Percentiles rank a stretch among this genome's conserved stretches.
Evolutionary conservation across 306 rosid genomes (phyloP).

Genomic region (Vigna unguiculata): DNA sequence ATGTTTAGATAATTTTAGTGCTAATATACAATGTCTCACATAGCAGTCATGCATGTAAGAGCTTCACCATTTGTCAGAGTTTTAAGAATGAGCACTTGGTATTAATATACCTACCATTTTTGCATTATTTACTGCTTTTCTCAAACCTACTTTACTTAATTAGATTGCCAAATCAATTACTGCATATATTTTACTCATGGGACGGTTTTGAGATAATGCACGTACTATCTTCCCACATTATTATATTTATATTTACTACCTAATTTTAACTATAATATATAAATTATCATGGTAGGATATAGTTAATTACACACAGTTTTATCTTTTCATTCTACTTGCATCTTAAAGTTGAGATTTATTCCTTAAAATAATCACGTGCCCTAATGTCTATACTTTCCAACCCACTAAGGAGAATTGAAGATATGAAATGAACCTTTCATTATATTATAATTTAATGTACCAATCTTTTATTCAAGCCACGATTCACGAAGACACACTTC

Average conservation of each 20-base stretch:
- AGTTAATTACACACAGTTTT: not conserved
- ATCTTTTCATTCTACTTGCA: conserved; percentile 3
- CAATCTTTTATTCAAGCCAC: not conserved
- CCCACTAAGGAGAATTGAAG: not conserved
- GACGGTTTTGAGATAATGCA: not conserved
- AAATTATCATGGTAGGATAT: not conserved
- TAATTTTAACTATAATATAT: conserved; percentile 4
- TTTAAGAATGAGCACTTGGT: not conserved
- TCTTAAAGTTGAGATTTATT: conserved; percentile 6
- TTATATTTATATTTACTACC: not conserved
- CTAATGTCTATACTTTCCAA: not conserved
- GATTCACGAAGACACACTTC: not conserved
- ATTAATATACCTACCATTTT: not conserved
- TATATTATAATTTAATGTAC: not conserved
- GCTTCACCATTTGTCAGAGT: not conserved
- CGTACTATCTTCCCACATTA: not conserved
- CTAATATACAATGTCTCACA: not conserved
- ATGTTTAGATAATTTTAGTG: not conserved
- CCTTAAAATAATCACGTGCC: not conserved
- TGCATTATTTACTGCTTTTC: not conserved
- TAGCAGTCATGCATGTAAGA: not conserved
- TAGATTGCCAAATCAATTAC: not conserved
- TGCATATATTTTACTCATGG: not conserved
- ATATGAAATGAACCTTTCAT: not conserved
- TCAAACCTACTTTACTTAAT: too few species aligned